These are phyloP conservation scores for Chondrus crispus DNA, from an alignment of 23 red algal species.

Conservation along the genomic window DNA sequence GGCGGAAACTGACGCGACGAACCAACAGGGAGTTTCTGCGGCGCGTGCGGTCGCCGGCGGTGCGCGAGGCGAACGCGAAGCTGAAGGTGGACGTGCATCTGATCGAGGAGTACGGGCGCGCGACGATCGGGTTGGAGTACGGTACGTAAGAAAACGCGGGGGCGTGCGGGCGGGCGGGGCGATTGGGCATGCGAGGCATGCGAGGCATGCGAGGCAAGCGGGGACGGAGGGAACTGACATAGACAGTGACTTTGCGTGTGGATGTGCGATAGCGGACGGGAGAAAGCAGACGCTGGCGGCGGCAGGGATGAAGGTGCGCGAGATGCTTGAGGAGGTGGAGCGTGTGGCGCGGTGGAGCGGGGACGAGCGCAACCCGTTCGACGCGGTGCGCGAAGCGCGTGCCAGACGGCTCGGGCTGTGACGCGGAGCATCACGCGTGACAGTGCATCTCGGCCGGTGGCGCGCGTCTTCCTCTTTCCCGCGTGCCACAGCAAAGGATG, in stretches of 20 bases:
- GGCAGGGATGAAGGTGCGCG: constrained; percentile 37
- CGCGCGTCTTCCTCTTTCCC: too few species aligned
- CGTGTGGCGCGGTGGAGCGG: constrained; percentile 47
- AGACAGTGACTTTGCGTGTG: background rate
- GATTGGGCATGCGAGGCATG: background rate
- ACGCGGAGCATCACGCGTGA: too few species aligned
- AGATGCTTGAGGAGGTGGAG: constrained; percentile 58
- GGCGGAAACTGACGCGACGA: background rate
- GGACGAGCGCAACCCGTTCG: constrained; percentile 46
- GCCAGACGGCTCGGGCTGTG: constrained; percentile 24
- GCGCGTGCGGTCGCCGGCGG: constrained; percentile 62
- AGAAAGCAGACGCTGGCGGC: constrained; percentile 18
- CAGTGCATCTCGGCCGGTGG: too few species aligned
- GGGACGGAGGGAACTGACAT: background rate
- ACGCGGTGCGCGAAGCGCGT: background rate
- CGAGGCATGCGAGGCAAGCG: background rate
- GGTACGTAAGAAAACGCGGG: background rate
- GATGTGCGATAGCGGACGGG: background rate
- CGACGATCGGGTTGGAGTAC: constrained; percentile 42
- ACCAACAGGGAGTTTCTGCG: constrained; percentile 53
- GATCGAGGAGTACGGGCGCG: constrained; percentile 25
- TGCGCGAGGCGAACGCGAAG: constrained; percentile 42
- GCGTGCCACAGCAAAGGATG: too few species aligned
- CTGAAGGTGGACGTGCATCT: constrained; percentile 15
- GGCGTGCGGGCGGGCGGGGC: background rate